phyloP scores from a whole-genome alignment of 176 grass and related monocot species.

The Phoenix dactylifera region DNA sequence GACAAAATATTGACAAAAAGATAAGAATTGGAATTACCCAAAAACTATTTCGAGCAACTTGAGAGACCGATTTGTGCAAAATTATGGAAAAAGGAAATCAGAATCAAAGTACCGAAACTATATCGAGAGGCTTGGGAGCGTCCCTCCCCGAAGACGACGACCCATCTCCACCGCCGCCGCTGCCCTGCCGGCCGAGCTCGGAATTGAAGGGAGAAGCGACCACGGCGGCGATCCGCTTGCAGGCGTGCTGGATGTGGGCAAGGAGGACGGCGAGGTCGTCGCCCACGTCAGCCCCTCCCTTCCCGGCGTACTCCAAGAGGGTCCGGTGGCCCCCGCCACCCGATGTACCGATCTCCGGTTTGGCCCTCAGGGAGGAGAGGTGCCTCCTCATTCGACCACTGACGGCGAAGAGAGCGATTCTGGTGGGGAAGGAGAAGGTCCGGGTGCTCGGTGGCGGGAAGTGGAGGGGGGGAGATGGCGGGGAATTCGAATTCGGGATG shows the following conservation, averaged over 20 bases:
- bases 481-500: neutral
- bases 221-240: constrained; percentile 76
- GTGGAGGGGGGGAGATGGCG: neutral
- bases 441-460: neutral
- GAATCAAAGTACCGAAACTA: constrained; percentile 47
- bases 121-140: constrained; percentile 74
- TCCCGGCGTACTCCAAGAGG: constrained; percentile 55
- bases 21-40: too few relatives aligned
- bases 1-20: too few relatives aligned
- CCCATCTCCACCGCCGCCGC: neutral
- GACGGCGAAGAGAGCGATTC: neutral
- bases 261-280: constrained; percentile 63
- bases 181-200: constrained; percentile 13
- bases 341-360: neutral
- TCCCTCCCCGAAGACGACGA: constrained; percentile 29
- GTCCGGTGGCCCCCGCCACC: constrained; percentile 17
- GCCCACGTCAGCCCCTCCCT: constrained; percentile 13
- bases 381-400: neutral
- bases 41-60: too few relatives aligned
- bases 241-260: constrained; percentile 68
- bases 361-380: neutral
- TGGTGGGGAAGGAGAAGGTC: neutral
- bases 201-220: constrained; percentile 55
- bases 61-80: too few relatives aligned
- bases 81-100: neutral